A percentile compares a stretch with the other conserved stretches of the same genome.
Conservation (phyloP, 495 filamentous ascomycete genomes). For the Penicillium canariense region DNA sequence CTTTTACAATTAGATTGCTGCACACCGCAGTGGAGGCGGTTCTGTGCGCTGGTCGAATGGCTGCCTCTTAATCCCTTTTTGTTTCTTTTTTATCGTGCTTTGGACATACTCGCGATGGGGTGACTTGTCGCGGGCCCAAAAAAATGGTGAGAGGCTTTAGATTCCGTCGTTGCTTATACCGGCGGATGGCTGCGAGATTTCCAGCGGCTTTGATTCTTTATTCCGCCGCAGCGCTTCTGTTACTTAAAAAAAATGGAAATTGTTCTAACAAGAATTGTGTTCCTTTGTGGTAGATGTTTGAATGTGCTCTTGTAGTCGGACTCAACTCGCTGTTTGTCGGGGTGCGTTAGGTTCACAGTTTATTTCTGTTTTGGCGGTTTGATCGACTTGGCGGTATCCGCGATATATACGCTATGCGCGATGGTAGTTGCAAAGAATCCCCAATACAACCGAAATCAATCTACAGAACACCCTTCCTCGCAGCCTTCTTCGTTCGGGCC, state of each 20-base stretch:
- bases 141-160: conserved; percentile 23
- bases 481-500: conserved; percentile 35
- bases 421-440: neutral
- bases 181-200: conserved; percentile 5
- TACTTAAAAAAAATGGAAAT: conserved; percentile 19
- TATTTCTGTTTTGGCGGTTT: neutral
- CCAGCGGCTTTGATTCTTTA: conserved; percentile 1
- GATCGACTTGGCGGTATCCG: neutral
- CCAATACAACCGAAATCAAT: neutral
- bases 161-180: conserved; percentile 16
- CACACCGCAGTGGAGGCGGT: conserved; percentile 49
- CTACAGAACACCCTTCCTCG: conserved; percentile 27
- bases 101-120: conserved; percentile 15
- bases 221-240: conserved; percentile 19
- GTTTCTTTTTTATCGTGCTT: conserved; percentile 18
- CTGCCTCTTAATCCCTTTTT: conserved; percentile 43
- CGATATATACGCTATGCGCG: neutral
- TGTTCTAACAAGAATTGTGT: conserved; percentile 6
- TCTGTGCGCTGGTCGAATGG: conserved; percentile 65
- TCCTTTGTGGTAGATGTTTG: neutral
- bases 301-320: too few relatives aligned
- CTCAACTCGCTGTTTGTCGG: too few relatives aligned
- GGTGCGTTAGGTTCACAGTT: too few relatives aligned
- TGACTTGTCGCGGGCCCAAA: conserved; percentile 26
- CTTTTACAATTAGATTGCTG: conserved; percentile 53